These are phyloP conservation scores for Acorus gramineus DNA, from an alignment of 106 monocot genomes.

Conservation along the genomic window DNA sequence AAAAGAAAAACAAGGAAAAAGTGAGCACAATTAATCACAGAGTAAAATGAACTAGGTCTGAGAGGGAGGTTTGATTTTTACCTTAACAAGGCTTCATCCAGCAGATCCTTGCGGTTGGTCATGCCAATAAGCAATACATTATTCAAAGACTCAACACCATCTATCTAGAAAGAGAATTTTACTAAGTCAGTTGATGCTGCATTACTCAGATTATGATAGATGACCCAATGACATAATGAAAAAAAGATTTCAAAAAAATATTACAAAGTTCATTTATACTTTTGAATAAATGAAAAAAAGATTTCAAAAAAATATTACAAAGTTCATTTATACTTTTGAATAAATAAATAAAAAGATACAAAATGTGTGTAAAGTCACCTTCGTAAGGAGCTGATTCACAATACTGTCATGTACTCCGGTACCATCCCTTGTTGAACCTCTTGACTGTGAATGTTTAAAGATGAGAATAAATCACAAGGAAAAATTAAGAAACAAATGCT, in stretches of 20 bases:
- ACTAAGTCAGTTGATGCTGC: constrained; percentile 5
- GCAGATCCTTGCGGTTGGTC: constrained; percentile 96
- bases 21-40: background rate
- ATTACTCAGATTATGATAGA: too few relatives aligned
- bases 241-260: background rate
- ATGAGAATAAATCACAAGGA: background rate
- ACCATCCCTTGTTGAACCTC: constrained; percentile 97
- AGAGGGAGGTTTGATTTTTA: constrained; percentile 6
- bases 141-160: constrained; percentile 94
- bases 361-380: constrained; percentile 33
- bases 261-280: background rate
- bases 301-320: background rate
- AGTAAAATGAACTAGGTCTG: background rate
- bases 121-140: constrained; percentile 99
- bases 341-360: background rate
- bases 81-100: constrained; percentile 97
- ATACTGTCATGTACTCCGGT: constrained; percentile 99
- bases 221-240: too few relatives aligned
- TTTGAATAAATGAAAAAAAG: background rate
- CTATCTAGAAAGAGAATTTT: constrained; percentile 61
- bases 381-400: constrained; percentile 98
- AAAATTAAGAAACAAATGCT: too few relatives aligned
- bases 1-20: background rate
- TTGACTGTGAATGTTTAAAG: constrained; percentile 46
- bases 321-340: background rate